Base-by-base conservation (phyloP, 2,329 filamentous ascomycete species). In the Scortechinia acanthostroma region DNA sequence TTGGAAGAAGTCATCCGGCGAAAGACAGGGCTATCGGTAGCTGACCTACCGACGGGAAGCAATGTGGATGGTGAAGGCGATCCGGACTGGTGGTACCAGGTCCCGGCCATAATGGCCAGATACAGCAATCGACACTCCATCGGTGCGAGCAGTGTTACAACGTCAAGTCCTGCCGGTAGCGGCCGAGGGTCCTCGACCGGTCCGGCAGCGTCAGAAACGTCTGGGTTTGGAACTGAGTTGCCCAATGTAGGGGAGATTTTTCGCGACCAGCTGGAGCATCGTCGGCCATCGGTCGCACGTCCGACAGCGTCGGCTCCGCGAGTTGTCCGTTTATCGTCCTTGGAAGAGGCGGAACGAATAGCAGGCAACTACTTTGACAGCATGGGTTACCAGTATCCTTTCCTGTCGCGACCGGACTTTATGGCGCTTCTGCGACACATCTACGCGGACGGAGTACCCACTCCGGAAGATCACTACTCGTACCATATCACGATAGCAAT, bases 201-300 rank as follows among this genome's bases (percentile, higher is more conserved):
- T 20, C 55, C 49, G 22, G 52, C 22, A 15, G 46, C 52, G 22
- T 47, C 45, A 37, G 55, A 10, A 40, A 22, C 53, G 42, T 14
- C 47, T 42, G 21, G 47, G 1, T 52, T 62, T 19, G 57, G 58
- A 1, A 52, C 56, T 1, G 59, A 62, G 42, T 46, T 64, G 13
- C 61, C 61, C 6, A 64, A 64, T 28, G 59, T 64, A 4, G 59
- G 61, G 10, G 61, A 64, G 46, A 61, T 64, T 28, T 63, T 64
- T 50, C 58, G 61, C 40, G 60, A 64, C 47, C 56, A 63, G 42
- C 48, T 64, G 5, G 61, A 64, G 50, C 58, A 64, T 45, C 59
- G 61, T 17, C 56, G 57, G 14, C 60, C 56, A 14, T 58, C 59
- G 1, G 51, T 61, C 6, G 58, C 61, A 14, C 59, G 61, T 17